Base-by-base conservation (phyloP, 371 early-diverging fungal genomes). In the Basidiobolus heterosporus region DNA sequence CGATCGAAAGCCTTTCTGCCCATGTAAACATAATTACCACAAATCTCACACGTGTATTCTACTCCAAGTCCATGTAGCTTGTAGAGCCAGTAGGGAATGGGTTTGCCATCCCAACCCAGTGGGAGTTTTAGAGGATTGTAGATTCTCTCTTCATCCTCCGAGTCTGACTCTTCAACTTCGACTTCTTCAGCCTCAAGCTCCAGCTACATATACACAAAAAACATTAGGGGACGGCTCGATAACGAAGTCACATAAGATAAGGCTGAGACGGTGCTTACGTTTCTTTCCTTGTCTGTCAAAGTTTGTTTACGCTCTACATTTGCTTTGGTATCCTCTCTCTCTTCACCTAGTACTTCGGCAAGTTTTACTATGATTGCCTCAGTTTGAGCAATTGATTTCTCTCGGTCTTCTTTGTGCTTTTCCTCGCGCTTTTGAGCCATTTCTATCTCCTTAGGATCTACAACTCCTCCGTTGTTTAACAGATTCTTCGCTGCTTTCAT, bases 81-180 rank as follows among this genome's bases (percentile, higher is more conserved):
- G 69, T 88, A 98, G 22, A 98, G 69, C 98, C 98, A 98, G 60
- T 84, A 93, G 9, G 98, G 98, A 61, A 98, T 98, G 13, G 96
- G 96, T 56, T 98, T 98, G 35, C 97, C 98, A 57, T 96, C 98
- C 94, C 94, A 95, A 8, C 94, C 98, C 38, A 97, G 59, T 5
- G 96, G 96, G 41, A 97, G 62, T 50, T 95, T 95, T 16, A 95
- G 70, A 13, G 98, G 98, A 56, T 97, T 97, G 61, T 97, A 94
- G 22, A 91, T 79, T 53, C 75, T 74, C 49, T 91, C 91, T 15
- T 83, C 86, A 42, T 88, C 82, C 13, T 85, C 91, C 0, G 85
- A 87, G 30, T 85, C 85, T 0, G 78, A 78, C 11, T 79, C 83
- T n/a, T 66, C 71, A 38, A 75, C 72, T 19, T 64, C 71, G n/a